These are phyloP conservation scores for Eucalyptus pumila DNA, from an alignment of 345 rosid genomes.

Conservation along the genomic window DNA sequence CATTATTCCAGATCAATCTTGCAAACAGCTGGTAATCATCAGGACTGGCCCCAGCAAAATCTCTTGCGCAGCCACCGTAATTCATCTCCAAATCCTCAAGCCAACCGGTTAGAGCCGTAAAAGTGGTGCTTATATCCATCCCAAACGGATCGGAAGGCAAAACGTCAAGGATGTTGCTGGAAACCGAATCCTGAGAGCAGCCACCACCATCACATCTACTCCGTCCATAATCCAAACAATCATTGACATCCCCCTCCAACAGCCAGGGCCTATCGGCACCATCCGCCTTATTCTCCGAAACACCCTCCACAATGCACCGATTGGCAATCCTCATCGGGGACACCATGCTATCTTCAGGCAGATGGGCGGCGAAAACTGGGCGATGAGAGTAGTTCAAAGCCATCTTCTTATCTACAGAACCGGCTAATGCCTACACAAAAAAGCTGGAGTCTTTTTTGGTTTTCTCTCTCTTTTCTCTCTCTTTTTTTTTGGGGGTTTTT, in stretches of 20 bases:
- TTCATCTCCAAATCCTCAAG: slow-evolving; percentile 81
- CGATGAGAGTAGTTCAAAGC: slow-evolving; percentile 82
- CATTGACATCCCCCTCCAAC: slow-evolving; percentile 27
- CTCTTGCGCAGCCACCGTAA: slow-evolving; percentile 27
- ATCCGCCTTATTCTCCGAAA: slow-evolving; percentile 27
- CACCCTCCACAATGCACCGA: slow-evolving; percentile 48
- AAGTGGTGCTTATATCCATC: slow-evolving; percentile 71
- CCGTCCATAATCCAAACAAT: slow-evolving; percentile 53
- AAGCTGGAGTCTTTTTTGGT: neutral
- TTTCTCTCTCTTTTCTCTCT: neutral
- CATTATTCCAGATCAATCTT: slow-evolving; percentile 76
- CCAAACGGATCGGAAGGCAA: slow-evolving; percentile 95
- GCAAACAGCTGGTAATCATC: slow-evolving; percentile 62
- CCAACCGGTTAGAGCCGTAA: slow-evolving; percentile 80
- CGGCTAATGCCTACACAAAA: neutral
- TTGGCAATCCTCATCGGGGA: slow-evolving; percentile 56
- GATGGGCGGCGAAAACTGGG: slow-evolving; percentile 42
- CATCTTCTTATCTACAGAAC: slow-evolving; percentile 24
- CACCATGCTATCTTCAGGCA: slow-evolving; percentile 58
- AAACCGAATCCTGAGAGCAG: slow-evolving; percentile 55
- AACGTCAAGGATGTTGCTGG: slow-evolving; percentile 73
- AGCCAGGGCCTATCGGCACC: slow-evolving; percentile 21
- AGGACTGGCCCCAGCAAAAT: slow-evolving; percentile 22
- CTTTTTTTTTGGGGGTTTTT: neutral
- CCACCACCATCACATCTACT: slow-evolving; percentile 28